Evolutionary conservation across 2,329 filamentous ascomycete species (phyloP), one percentile per base, ranked within the genome.

Genomic region (Spiromastix sp.): DNA sequence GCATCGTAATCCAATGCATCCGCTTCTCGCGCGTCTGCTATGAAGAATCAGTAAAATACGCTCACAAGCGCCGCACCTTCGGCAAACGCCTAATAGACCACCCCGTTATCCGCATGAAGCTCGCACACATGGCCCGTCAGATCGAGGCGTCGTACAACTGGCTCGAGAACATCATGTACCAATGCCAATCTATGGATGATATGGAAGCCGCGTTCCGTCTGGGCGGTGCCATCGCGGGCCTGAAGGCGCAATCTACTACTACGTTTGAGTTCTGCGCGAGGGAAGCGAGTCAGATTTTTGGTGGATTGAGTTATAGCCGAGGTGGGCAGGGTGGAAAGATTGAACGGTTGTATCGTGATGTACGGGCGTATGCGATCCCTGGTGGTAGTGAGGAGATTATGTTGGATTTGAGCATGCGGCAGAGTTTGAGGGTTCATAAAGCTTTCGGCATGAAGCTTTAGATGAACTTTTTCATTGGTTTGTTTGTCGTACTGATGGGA

Each of bases 321-420:
- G 91, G 91, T 37, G 91, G 91, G 11, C 91, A 96, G 67, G 91
- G 91, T 42, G 89, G 77, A 40, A 95, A 95, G 75, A 77, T 96
- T 34, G 91, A 98, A 75, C 69, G 91, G 41, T 65, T 98, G 50
- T 96, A 96, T 63, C 75, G 91, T 43, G 91, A 98, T 59, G 91
- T 96, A 11, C 74, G 91, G 49, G 91, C 91, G 1, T 96, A 98
- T 60, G 89, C 91, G 43, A 89, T 98, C 48, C 91, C 91, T 3
- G 91, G 91, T 52, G 91, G 91, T 16, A 85, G 79, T 47, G 89
- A 98, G 67, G 91, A 98, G 72, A 98, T 98, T 47, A 98, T 98
- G 91, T 68, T 96, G 47, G 91, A 98, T 60, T 63, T 98, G 54
- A 93, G 85, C 64, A 93, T 98, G 60, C 73, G 89, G 49, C 87